A percentile compares a stretch with the other conserved stretches of the same genome.
Evolutionary conservation across 2,329 filamentous ascomycete genomes (phyloP).

Genomic region (Pseudodiploospora longispora): DNA sequence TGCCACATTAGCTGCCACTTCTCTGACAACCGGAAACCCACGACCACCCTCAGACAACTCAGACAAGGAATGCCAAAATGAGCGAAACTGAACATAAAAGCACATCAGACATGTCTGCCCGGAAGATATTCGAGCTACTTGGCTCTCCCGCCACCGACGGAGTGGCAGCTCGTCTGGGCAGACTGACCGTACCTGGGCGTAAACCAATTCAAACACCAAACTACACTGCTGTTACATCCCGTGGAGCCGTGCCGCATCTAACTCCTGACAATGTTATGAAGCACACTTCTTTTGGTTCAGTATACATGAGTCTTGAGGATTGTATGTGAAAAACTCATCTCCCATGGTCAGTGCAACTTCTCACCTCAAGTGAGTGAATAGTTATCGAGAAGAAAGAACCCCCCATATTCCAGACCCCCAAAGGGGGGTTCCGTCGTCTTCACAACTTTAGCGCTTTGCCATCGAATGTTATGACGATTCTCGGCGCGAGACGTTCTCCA

Average conservation of each 20-base stretch:
- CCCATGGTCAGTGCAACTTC: not conserved
- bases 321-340: constrained; percentile 50
- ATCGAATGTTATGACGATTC: constrained; percentile 54
- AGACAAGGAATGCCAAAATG: constrained; percentile 19
- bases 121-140: constrained; percentile 38
- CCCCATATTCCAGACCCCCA: constrained; percentile 38
- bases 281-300: constrained; percentile 55
- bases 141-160: constrained; percentile 30
- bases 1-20: no score
- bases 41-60: no score
- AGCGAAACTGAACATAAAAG: constrained; percentile 13
- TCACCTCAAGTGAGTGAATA: constrained; percentile 16
- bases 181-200: constrained; percentile 53
- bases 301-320: constrained; percentile 84
- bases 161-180: constrained; percentile 56
- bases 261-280: constrained; percentile 73
- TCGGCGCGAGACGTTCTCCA: constrained; percentile 71
- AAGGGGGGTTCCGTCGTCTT: constrained; percentile 46
- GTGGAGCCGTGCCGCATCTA: constrained; percentile 79
- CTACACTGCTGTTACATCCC: constrained; percentile 71
- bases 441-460: constrained; percentile 71
- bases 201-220: constrained; percentile 72
- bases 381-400: constrained; percentile 48
- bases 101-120: constrained; percentile 15
- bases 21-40: no score